Base-by-base conservation (phyloP, 2,329 filamentous ascomycete species). In the Byssoonygena ceratinophila region DNA sequence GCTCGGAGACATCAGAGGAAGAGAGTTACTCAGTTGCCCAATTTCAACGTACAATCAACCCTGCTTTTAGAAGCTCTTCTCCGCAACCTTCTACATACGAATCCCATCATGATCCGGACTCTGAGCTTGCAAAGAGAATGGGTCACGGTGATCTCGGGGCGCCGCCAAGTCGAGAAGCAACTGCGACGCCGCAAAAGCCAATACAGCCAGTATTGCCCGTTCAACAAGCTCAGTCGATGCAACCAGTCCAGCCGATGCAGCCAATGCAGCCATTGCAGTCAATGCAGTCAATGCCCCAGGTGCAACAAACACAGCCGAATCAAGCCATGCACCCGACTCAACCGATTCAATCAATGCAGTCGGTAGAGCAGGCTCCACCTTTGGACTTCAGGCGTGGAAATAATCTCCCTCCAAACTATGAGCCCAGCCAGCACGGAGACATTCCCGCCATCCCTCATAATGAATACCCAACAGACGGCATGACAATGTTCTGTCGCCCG, bases 401-500 rank as follows among this genome's bases (percentile, higher is more conserved):
- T 12, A 64, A 71, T 14, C 59, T 69, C 12, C 71, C 72, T 29
- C 71, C 71, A 3, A 74, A 74, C 54, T 73, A 73, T 52, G 68
- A 73, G 34, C 70, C 77, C 48, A 79, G 81, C 54, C 82, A 89
- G 58, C 77, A 79, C 60, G 78, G 77, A 2, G 76, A 82, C 22
- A 80, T 87, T 55, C 76, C 82, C 3, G 71, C 80, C 12, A 79
- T 94, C 2, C 89, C 91, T 12, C 89, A 96, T 62, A 94, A 97
- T 61, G 88, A 92, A 8, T 96, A 96, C 65, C 90, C 91, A 0
- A 81, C 85, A 67, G 91, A 97, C 65, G 91, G 90, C 3, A 97
- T 97, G 89, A 96, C 91, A 0, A 94, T 97, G 80, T 84, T 96
- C 57, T 97, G 91, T 69, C 82, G 89, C 55, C 83, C 86, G 36